These are phyloP conservation scores for Colletotrichum acutatum DNA, from an alignment of 2,329 filamentous ascomycete species.

Conservation along the genomic window DNA sequence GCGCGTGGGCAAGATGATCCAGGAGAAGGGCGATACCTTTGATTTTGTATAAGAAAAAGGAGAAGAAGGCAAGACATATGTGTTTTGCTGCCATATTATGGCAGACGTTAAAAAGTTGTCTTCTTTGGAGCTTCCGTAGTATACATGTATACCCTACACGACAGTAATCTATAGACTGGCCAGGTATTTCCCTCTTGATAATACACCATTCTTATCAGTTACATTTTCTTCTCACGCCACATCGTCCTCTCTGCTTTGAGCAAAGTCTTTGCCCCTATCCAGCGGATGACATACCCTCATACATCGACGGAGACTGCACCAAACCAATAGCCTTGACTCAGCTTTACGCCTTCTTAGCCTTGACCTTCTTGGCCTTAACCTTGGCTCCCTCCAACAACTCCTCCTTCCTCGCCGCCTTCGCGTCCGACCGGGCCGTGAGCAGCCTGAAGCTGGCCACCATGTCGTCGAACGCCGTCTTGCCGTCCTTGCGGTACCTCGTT, in stretches of 20 bases:
- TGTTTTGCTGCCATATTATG: not conserved
- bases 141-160: constrained; percentile 36
- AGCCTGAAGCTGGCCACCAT: constrained; percentile 61
- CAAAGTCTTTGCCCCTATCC: not conserved
- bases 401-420: constrained; percentile 43
- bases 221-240: not conserved
- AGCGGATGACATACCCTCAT: not conserved
- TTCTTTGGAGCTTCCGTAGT: constrained; percentile 29
- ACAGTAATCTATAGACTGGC: constrained; percentile 34
- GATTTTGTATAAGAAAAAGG: constrained; percentile 80
- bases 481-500: constrained; percentile 76
- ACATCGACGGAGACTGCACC: not conserved
- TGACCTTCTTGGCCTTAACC: constrained; percentile 41
- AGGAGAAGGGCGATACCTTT: constrained; percentile 89
- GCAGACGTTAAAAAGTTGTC: constrained; percentile 32
- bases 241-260: not conserved
- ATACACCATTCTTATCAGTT: constrained; percentile 24
- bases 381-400: constrained; percentile 33
- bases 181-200: constrained; percentile 30
- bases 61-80: constrained; percentile 18
- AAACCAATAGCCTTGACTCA: no score
- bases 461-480: constrained; percentile 74
- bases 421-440: constrained; percentile 44
- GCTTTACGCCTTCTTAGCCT: constrained; percentile 1
- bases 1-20: constrained; percentile 85